phyloP scores from a whole-genome alignment of 2,329 filamentous ascomycete genomes.

The Magnaporthiopsis incrustans region DNA sequence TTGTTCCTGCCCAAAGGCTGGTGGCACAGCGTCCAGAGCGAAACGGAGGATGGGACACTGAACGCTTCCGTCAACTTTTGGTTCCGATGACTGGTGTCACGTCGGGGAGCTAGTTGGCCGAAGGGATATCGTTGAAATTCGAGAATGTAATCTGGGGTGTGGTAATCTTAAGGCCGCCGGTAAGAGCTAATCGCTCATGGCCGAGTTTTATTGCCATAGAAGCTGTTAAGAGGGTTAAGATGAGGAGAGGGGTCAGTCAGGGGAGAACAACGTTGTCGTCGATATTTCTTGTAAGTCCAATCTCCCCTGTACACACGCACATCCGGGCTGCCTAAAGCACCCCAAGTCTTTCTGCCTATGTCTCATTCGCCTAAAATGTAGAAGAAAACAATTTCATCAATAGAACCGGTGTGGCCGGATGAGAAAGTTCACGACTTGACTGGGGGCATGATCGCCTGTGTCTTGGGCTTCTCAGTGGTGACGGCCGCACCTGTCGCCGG shows the following conservation, averaged over 20 bases:
- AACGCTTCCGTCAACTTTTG: constrained; percentile 63
- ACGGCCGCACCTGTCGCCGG: constrained; percentile 4
- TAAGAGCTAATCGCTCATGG: too few relatives aligned
- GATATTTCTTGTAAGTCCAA: not conserved
- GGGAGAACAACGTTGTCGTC: not conserved
- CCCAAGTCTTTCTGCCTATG: not conserved
- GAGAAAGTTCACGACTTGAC: not conserved
- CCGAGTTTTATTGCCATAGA: too few relatives aligned
- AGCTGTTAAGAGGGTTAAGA: not conserved
- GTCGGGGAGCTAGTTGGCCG: too few relatives aligned
- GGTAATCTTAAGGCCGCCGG: not conserved
- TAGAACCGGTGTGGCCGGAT: not conserved
- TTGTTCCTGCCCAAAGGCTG: constrained; percentile 75
- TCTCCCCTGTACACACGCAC: not conserved
- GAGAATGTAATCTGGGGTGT: not conserved
- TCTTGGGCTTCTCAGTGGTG: constrained; percentile 6
- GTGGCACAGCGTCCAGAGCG: constrained; percentile 77
- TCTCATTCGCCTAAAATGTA: not conserved
- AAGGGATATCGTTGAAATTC: not conserved
- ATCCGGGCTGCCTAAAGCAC: not conserved
- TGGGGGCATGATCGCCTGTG: constrained; percentile 1
- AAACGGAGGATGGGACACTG: constrained; percentile 21
- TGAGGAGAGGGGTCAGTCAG: not conserved
- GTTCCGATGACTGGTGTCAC: constrained; percentile 52
- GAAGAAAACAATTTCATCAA: not conserved